These are phyloP conservation scores for Plasmodium gaboni DNA, from an alignment of 169 alveolate species.

Conservation along the genomic window DNA sequence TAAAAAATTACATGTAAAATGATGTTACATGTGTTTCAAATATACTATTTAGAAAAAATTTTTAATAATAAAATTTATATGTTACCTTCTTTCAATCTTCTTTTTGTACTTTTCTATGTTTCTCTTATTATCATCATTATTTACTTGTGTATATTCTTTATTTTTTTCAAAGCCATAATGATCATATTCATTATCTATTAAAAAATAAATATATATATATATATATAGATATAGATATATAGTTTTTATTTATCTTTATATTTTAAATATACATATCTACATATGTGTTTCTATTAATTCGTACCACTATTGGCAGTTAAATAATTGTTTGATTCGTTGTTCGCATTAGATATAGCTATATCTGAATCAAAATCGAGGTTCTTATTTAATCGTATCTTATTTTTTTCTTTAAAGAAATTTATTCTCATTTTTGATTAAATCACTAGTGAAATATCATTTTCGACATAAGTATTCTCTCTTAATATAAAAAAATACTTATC, in stretches of 20 bases:
- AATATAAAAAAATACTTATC: slow-evolving; percentile 12
- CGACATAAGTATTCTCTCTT: slow-evolving; percentile 18
- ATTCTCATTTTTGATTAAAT: slow-evolving; percentile 64
- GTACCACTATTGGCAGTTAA: slow-evolving; percentile 61
- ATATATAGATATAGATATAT: neutral
- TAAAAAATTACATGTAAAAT: neutral
- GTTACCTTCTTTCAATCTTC: slow-evolving; percentile 64
- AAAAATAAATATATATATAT: neutral
- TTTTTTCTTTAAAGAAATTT: slow-evolving; percentile 75
- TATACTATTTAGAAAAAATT: too few species aligned
- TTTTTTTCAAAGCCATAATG: slow-evolving; percentile 73
- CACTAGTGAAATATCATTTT: slow-evolving; percentile 70
- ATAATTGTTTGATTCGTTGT: slow-evolving; percentile 55
- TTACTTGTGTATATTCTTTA: slow-evolving; percentile 22
- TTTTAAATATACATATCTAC: neutral
- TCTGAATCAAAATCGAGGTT: slow-evolving; percentile 46
- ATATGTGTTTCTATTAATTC: neutral
- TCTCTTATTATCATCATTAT: slow-evolving; percentile 24
- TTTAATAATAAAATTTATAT: too few species aligned
- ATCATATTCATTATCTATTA: slow-evolving; percentile 62
- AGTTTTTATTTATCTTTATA: neutral
- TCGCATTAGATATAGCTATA: slow-evolving; percentile 55
- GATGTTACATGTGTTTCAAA: neutral
- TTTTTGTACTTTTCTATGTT: slow-evolving; percentile 47
- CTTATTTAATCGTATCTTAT: slow-evolving; percentile 52